Evolutionary conservation across 2,329 filamentous ascomycete species (phyloP).

Genomic region (Neurospora crassa): DNA sequence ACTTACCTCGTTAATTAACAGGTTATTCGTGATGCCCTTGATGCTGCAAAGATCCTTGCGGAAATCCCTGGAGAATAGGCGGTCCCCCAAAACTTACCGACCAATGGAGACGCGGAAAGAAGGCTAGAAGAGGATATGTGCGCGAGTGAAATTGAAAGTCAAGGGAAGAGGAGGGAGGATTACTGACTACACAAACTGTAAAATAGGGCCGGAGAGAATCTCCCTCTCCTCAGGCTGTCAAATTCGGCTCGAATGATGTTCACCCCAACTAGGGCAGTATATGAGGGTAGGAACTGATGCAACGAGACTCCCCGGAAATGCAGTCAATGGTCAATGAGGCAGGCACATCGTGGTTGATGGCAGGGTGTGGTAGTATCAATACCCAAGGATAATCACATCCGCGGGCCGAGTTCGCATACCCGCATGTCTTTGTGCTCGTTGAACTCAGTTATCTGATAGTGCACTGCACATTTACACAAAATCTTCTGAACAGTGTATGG

Average conservation of each 20-base stretch:
- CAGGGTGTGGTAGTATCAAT: not conserved
- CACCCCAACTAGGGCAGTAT: not conserved
- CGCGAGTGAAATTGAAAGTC: not conserved
- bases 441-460: not conserved
- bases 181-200: not conserved
- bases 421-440: not conserved
- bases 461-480: not conserved
- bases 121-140: not conserved
- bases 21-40: not conserved
- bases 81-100: not conserved
- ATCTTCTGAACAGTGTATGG: not conserved
- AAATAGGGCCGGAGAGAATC: conserved; percentile 2
- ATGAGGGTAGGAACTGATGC: not conserved
- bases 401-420: not conserved
- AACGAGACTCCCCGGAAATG: not conserved
- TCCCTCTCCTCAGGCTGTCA: not conserved
- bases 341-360: not conserved
- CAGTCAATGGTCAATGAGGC: not conserved
- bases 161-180: not conserved
- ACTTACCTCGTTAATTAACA: not conserved
- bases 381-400: not conserved
- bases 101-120: not conserved
- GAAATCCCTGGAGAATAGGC: not conserved
- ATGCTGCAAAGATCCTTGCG: not conserved
- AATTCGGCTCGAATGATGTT: not conserved